Conservation (phyloP, 768 basidiomycete genomes). For the Naganishia friedmannii region DNA sequence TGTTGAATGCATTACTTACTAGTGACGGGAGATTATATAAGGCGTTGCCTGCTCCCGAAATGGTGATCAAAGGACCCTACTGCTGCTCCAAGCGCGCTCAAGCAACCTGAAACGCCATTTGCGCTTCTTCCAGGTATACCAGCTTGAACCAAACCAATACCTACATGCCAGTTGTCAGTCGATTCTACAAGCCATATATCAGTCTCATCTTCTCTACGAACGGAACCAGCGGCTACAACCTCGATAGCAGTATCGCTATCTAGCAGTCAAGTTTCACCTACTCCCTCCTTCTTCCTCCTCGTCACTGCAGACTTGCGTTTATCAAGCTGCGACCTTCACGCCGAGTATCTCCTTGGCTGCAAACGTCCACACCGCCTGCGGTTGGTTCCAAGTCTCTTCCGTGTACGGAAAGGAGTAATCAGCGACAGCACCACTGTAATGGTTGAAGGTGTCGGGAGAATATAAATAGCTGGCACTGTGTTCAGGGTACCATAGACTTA, state of each 20-base stretch:
- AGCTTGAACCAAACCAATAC: not conserved
- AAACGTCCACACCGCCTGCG: slow-evolving; percentile 16
- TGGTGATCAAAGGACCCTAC: not conserved
- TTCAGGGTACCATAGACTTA: not conserved
- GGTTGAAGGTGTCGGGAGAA: not conserved
- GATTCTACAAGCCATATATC: not conserved
- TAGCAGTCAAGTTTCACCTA: not conserved
- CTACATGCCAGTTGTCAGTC: not conserved
- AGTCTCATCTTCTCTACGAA: not conserved
- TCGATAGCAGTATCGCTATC: too few species aligned
- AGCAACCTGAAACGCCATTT: slow-evolving; percentile 3
- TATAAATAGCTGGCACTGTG: not conserved
- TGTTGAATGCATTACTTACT: too few species aligned
- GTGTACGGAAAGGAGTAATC: slow-evolving; percentile 19
- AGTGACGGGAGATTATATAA: not conserved
- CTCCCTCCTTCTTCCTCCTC: not conserved
- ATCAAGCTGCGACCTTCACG: not conserved
- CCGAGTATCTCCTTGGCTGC: slow-evolving; percentile 1
- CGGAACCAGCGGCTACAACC: not conserved
- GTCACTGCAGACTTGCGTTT: not conserved
- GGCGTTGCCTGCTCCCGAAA: too few species aligned
- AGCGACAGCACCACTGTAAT: not conserved
- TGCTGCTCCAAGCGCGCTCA: not conserved
- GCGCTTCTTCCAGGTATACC: not conserved
- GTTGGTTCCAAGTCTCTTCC: slow-evolving; percentile 5